Evolutionary conservation across 169 alveolate species (phyloP).

Genomic region (Plasmodium knowlesi): DNA sequence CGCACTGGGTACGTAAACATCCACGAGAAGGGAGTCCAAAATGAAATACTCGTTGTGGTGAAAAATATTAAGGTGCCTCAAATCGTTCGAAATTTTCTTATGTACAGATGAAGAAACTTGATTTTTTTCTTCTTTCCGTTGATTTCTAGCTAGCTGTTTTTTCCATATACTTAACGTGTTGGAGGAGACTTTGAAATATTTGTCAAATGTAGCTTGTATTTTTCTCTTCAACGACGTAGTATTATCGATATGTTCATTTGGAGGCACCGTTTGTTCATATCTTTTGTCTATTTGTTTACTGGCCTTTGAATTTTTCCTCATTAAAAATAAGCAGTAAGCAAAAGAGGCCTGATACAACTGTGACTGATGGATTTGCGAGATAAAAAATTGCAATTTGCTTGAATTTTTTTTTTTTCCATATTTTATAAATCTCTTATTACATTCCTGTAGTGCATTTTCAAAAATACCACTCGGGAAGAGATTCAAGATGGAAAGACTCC

Average conservation of each 20-base stretch:
- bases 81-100: conserved; percentile 54
- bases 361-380: conserved; percentile 67
- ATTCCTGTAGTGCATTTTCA: conserved; percentile 56
- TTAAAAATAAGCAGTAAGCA: conserved; percentile 26
- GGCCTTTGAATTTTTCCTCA: background rate
- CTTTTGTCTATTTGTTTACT: background rate
- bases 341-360: conserved; percentile 64
- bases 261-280: background rate
- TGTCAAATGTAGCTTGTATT: conserved; percentile 63
- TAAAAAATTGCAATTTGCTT: conserved; percentile 30
- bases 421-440: conserved; percentile 65
- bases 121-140: conserved; percentile 58
- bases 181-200: conserved; percentile 33
- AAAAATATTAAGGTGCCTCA: conserved; percentile 19
- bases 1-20: conserved; percentile 22
- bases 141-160: conserved; percentile 71
- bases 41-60: conserved; percentile 54
- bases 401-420: conserved; percentile 39
- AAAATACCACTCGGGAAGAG: conserved; percentile 19
- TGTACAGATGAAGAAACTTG: conserved; percentile 56
- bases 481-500: conserved; percentile 64
- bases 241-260: background rate
- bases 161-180: conserved; percentile 65
- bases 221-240: background rate
- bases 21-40: conserved; percentile 59